These are phyloP conservation scores for Hyparrhenia diplandra DNA, from an alignment of 176 grass and related monocot species.

Conservation along the genomic window DNA sequence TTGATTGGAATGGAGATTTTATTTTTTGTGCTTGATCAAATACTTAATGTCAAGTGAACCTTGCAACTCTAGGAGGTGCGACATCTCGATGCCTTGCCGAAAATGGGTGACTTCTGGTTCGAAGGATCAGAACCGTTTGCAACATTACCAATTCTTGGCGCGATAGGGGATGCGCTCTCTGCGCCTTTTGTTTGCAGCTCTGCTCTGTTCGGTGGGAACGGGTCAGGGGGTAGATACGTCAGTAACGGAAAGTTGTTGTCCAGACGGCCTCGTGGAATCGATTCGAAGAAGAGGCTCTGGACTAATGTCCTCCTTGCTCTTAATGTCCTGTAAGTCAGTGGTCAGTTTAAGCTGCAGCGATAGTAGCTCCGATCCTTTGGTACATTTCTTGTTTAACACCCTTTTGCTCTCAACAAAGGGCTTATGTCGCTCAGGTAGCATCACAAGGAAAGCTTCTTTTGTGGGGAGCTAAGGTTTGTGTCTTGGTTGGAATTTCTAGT, in stretches of 20 bases:
- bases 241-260: constrained; percentile 24
- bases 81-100: constrained; percentile 28
- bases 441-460: constrained; percentile 70
- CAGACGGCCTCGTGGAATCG: constrained; percentile 34
- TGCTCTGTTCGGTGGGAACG: constrained; percentile 49
- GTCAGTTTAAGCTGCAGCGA: not conserved
- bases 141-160: constrained; percentile 23
- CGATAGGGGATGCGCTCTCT: constrained; percentile 19
- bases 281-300: constrained; percentile 66
- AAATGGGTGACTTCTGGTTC: constrained; percentile 36
- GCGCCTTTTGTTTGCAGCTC: constrained; percentile 25
- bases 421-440: constrained; percentile 71
- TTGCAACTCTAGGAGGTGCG: constrained; percentile 26
- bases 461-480: constrained; percentile 91
- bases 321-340: constrained; percentile 61
- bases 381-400: constrained; percentile 8
- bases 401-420: constrained; percentile 37
- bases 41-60: not conserved
- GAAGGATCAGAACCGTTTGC: constrained; percentile 17
- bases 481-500: constrained; percentile 17
- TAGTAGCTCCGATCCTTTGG: not conserved
- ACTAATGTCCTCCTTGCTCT: constrained; percentile 71
- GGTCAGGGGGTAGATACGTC: constrained; percentile 25
- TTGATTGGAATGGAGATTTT: not conserved
- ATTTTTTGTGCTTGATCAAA: not conserved